Percentiles rank a stretch among this genome's conserved stretches.
Evolutionary conservation across 192 early-diverging fungal species (phyloP).

Genomic region (Coemansia sp.): DNA sequence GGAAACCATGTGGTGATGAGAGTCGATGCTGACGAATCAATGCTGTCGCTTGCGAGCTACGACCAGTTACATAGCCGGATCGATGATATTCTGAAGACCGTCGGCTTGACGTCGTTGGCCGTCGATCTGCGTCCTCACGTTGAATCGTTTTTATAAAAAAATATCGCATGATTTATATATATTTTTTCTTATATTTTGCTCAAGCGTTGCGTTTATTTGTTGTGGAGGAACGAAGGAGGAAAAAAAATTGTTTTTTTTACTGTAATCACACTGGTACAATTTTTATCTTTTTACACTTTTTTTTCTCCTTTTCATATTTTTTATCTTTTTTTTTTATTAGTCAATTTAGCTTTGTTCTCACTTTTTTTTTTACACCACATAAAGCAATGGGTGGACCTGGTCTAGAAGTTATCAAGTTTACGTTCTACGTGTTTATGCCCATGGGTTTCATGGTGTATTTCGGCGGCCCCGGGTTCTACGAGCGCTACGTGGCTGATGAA

Average conservation of each 20-base stretch:
- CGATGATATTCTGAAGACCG: constrained; percentile 12
- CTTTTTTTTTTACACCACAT: neutral
- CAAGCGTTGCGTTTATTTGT: no score
- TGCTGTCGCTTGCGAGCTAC: neutral
- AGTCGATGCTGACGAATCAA: constrained; percentile 10
- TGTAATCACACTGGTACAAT: neutral
- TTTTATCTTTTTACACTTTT: neutral
- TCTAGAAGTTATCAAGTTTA: constrained; percentile 50
- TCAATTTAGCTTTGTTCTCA: constrained; percentile 1
- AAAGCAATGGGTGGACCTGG: constrained; percentile 48
- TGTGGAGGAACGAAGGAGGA: no score
- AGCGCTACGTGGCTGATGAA: constrained; percentile 49
- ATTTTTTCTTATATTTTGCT: no score
- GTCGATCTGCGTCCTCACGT: constrained; percentile 1
- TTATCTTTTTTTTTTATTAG: constrained; percentile 5
- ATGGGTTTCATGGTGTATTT: constrained; percentile 56
- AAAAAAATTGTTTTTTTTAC: neutral
- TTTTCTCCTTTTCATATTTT: constrained; percentile 7
- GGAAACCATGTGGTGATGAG: constrained; percentile 20
- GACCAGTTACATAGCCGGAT: constrained; percentile 16
- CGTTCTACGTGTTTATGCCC: constrained; percentile 53
- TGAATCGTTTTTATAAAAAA: neutral
- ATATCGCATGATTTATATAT: neutral
- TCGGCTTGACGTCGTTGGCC: constrained; percentile 16
- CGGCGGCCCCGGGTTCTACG: constrained; percentile 53